Base-by-base conservation (phyloP, 192 early-diverging fungal genomes). In the Kappamyces sp. region DNA sequence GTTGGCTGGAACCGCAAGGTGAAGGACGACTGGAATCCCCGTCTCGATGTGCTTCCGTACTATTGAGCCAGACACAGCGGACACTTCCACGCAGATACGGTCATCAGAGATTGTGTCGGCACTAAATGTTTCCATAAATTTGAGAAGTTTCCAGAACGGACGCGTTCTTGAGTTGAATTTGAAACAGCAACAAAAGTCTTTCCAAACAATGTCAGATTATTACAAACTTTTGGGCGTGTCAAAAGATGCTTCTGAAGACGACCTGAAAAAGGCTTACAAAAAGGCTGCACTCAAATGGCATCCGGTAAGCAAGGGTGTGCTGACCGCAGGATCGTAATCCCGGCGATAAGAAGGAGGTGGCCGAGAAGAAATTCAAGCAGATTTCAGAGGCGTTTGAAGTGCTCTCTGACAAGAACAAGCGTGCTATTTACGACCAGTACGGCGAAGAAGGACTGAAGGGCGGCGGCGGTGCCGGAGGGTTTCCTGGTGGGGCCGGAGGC, bases 141-240 rank as follows among this genome's bases (percentile, higher is more conserved):
- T 22, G 22, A 22, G 22, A 22, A 22, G 22, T 22, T 22, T 22
- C 22, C 22, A 22, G 22, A 22, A 22, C 22, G 0, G 22, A 22
- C 22, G 22, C 22, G 22, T 22, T 22, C 22, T 22, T 22, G 22
- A 22, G 22, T 22, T 22, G 22, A 22, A 0, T 22, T 22, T 22
- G 22, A 22, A 22, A 22, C 22, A 22, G 22, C 22, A 22, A 22
- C 22, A 22, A 22, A 22, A 22, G 22, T 22, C 22, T 22, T 22
- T 22, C 22, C 22, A 22, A 22, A 22, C 22, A 22, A 22, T 22
- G 22, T 22, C 22, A 45, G 94, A 99, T 66, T 98, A 94, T 63
- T 99, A 99, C 73, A 85, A 93, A 69, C 88, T 96, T 55, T 66
- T 99, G 12, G 90, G 85, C 6, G 67, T 94, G 15, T 32, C 68